phyloP scores from a whole-genome alignment of 1,139 yeast species.

The Pneumocystis wakefieldiae region DNA sequence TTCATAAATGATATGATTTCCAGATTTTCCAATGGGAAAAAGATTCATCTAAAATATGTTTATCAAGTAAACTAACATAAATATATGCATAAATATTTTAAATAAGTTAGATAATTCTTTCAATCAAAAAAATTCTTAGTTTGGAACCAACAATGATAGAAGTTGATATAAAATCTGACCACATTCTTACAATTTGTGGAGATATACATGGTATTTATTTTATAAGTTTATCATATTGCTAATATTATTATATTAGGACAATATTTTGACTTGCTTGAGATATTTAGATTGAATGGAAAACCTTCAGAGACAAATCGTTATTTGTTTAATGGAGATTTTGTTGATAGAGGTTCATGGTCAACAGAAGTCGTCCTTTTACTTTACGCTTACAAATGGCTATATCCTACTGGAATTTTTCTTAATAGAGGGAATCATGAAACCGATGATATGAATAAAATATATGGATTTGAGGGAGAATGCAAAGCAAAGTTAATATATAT shows the following conservation, averaged over 20 bases:
- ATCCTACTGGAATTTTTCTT: conserved; percentile 56
- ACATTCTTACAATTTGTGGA: conserved; percentile 68
- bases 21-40: conserved; percentile 56
- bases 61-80: conserved; percentile 33
- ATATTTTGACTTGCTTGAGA: conserved; percentile 70
- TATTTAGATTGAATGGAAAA: conserved; percentile 63
- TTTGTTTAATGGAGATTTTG: conserved; percentile 92
- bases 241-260: conserved; percentile 39
- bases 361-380: conserved; percentile 83
- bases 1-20: conserved; percentile 55
- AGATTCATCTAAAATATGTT: conserved; percentile 64
- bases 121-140: conserved; percentile 41
- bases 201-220: conserved; percentile 50
- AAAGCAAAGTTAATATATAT: conserved; percentile 39
- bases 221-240: background rate
- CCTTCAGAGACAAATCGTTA: conserved; percentile 52
- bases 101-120: conserved; percentile 37
- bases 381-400: conserved; percentile 61
- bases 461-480: conserved; percentile 94
- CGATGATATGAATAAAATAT: conserved; percentile 88
- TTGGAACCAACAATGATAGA: conserved; percentile 68
- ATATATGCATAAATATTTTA: background rate
- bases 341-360: conserved; percentile 97
- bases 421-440: conserved; percentile 97
- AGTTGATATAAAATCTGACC: conserved; percentile 32